Conservation (phyloP, 108 stramenopile genomes). For the Skeletonema menzelii region DNA sequence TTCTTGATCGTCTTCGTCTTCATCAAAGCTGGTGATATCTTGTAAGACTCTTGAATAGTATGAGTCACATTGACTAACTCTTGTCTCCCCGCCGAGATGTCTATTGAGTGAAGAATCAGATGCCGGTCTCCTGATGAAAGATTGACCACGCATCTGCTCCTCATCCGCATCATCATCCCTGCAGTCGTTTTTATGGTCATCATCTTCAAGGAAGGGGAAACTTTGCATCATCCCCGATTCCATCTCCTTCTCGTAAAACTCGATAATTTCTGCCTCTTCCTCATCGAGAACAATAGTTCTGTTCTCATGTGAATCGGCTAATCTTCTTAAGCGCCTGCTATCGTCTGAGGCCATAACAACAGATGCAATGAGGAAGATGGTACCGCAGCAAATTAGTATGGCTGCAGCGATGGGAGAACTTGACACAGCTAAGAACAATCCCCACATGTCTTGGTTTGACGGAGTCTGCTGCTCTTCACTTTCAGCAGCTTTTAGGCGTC, state of each 20-base stretch:
- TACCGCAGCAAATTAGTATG: neutral
- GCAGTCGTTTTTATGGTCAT: neutral
- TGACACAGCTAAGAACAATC: neutral
- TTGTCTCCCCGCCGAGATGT: neutral
- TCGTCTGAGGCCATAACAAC: neutral
- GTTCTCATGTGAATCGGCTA: neutral
- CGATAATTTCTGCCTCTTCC: neutral
- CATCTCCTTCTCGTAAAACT: constrained; percentile 2
- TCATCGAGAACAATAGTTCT: neutral
- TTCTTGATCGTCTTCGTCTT: neutral
- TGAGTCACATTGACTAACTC: neutral
- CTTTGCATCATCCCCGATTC: neutral
- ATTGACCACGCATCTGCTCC: neutral
- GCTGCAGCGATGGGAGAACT: neutral
- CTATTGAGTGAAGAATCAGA: neutral
- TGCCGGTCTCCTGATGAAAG: neutral
- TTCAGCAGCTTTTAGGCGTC: neutral
- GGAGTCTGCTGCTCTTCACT: neutral
- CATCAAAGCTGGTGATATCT: neutral
- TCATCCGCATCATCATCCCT: neutral
- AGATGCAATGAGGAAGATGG: neutral
- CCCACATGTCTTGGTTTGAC: neutral
- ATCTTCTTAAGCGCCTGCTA: neutral
- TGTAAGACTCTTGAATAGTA: neutral
- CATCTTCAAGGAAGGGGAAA: neutral